Conservation (phyloP, 2,329 filamentous ascomycete species). For the Aspergillus bombycis region DNA sequence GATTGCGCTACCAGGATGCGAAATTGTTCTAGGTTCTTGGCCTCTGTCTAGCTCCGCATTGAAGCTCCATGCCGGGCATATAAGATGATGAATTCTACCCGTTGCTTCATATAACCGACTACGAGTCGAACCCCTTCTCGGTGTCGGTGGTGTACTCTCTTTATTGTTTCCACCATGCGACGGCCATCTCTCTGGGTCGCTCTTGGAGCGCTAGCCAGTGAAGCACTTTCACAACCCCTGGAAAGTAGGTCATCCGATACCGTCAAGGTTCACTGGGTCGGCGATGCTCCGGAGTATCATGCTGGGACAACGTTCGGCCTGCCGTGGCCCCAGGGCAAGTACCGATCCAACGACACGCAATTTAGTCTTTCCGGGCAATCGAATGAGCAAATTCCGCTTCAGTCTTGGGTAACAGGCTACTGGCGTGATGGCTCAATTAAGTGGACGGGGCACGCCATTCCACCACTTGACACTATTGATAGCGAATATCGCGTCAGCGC, state of each 20-base stretch:
- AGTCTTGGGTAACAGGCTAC: slow-evolving; percentile 62
- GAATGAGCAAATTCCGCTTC: slow-evolving; percentile 35
- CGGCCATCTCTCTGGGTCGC: neutral
- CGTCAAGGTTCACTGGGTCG: slow-evolving; percentile 41
- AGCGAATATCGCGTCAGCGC: slow-evolving; percentile 50
- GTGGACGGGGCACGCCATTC: slow-evolving; percentile 63
- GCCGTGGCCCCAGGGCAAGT: slow-evolving; percentile 47
- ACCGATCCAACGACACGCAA: slow-evolving; percentile 39
- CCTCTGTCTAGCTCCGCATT: neutral
- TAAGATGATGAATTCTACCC: neutral
- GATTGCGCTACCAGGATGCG: neutral
- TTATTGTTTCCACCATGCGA: neutral
- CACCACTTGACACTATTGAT: slow-evolving; percentile 43
- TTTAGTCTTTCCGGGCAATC: slow-evolving; percentile 38
- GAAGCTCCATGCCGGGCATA: neutral
- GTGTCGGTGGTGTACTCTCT: neutral
- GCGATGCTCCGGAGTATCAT: slow-evolving; percentile 39
- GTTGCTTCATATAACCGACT: neutral
- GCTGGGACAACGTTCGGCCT: slow-evolving; percentile 50
- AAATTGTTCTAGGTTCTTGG: neutral
- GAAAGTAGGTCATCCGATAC: neutral
- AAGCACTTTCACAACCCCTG: neutral
- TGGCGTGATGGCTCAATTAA: slow-evolving; percentile 65
- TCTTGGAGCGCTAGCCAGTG: neutral
- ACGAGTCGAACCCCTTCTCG: neutral